Evolutionary conservation across 805 yeast species (phyloP).

Genomic region (Ogataea pilisensis): DNA sequence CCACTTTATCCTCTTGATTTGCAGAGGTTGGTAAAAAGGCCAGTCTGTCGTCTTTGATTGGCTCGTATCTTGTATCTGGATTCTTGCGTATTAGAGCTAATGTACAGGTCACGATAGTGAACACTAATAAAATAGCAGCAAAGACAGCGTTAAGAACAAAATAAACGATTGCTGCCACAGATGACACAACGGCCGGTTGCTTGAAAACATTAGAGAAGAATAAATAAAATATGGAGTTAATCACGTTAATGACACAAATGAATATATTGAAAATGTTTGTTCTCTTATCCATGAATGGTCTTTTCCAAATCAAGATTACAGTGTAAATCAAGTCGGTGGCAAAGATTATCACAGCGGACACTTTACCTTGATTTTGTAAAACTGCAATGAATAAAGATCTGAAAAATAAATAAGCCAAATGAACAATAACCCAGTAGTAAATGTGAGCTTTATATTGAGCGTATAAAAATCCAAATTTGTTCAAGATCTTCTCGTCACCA

Average conservation of each 20-base stretch:
- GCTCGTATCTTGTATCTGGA: slow-evolving; percentile 94
- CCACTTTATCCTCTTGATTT: slow-evolving; percentile 37
- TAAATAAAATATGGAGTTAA: slow-evolving; percentile 82
- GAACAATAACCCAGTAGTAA: slow-evolving; percentile 74
- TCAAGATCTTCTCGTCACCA: slow-evolving; percentile 76
- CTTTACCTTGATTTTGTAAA: slow-evolving; percentile 74
- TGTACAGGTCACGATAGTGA: slow-evolving; percentile 84
- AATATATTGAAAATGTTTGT: slow-evolving; percentile 91
- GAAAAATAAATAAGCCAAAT: slow-evolving; percentile 60
- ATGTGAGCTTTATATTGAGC: slow-evolving; percentile 86
- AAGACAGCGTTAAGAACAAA: slow-evolving; percentile 87
- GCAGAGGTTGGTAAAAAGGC: slow-evolving; percentile 79
- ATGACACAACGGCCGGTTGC: slow-evolving; percentile 84
- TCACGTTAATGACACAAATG: slow-evolving; percentile 70
- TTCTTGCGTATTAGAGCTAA: slow-evolving; percentile 82
- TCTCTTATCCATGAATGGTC: slow-evolving; percentile 93
- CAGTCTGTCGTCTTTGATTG: slow-evolving; percentile 93
- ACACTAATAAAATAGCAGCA: slow-evolving; percentile 74
- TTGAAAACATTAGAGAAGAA: slow-evolving; percentile 82
- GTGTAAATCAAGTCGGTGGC: slow-evolving; percentile 71
- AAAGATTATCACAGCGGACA: slow-evolving; percentile 74
- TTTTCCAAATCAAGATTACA: slow-evolving; percentile 56
- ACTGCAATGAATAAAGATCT: slow-evolving; percentile 85
- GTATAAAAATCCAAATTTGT: slow-evolving; percentile 88
- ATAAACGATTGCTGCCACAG: slow-evolving; percentile 86